Base-by-base conservation (phyloP, 345 rosid genomes). In the Pseudoturritis turrita region DNA sequence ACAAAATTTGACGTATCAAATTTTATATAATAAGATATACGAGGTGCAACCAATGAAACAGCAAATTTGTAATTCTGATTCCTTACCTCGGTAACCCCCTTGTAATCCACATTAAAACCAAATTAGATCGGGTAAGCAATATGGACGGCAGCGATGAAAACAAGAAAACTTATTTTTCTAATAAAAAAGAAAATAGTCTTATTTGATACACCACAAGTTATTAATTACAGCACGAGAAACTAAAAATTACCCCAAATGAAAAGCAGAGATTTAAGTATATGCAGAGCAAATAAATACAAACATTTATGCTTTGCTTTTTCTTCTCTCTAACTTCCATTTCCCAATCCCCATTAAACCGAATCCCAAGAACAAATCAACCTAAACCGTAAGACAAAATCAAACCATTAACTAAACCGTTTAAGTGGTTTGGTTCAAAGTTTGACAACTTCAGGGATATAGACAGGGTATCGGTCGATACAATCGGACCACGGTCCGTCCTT, bases 391-490 rank as follows among this genome's bases (percentile, higher is more conserved):
- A 71, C 45, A 41, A 39, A 61, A 41, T 6, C 54, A 71, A 41
- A 71, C 61, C 67, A 47, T 68, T 13, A 33, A 28, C 55, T 43
- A 54, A 62, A 53, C 64, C 70, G 10, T 25, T 45, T 5, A 61
- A 61, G 23, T 50, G 14, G 60, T 44, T 56, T 39, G 56, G 61
- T 65, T 66, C 67, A 89, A 47, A 87, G 90, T 81, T 84, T 85
- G 64, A 87, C 89, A 35, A 89, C 80, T 70, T 89, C 96, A 3
- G 96, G 96, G 56, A 90, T 86, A 62, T 79, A 79, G 68, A 88
- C 93, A 7, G 97, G 97, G 56, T 88, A 90, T 39, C 81, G 69
- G 18, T 86, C 79, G 53, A 90, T 85, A 79, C 90, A 88, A 75
- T 90, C 96, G 6, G 74, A 59, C 96, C 96, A 90, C 1, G 94